Evolutionary conservation across 192 early-diverging fungal species (phyloP).

Genomic region (Phycomyces blakesleeanus): DNA sequence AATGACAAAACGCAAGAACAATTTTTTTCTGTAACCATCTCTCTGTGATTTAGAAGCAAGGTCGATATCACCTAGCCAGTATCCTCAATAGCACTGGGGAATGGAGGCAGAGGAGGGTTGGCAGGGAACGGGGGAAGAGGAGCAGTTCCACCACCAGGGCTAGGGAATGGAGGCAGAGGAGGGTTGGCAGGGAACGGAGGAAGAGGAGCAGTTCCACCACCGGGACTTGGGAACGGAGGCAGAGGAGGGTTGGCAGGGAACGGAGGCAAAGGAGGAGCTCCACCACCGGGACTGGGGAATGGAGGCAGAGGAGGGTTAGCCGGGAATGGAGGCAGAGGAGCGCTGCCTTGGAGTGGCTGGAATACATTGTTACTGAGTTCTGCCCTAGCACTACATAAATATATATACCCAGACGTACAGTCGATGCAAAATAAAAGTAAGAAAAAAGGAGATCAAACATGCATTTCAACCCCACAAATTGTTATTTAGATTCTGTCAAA

Average conservation of each 20-base stretch:
- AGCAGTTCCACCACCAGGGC: neutral
- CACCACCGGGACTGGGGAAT: neutral
- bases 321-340: neutral
- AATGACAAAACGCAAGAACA: too few species aligned
- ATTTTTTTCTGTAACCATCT: too few species aligned
- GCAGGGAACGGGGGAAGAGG: neutral
- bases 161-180: neutral
- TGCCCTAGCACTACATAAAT: too few species aligned
- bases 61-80: neutral
- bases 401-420: too few species aligned
- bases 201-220: neutral
- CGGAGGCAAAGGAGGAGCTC: neutral
- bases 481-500: too few species aligned
- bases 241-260: conserved; percentile 4
- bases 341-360: neutral
- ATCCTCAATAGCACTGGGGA: neutral
- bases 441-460: too few species aligned
- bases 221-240: neutral
- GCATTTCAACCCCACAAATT: too few species aligned
- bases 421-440: too few species aligned
- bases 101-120: neutral
- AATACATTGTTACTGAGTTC: too few species aligned
- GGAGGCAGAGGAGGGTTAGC: neutral
- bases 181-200: conserved; percentile 1
- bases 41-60: neutral